These are phyloP conservation scores for Kwoniella dejecticola DNA, from an alignment of 768 basidiomycete species.

Conservation along the genomic window DNA sequence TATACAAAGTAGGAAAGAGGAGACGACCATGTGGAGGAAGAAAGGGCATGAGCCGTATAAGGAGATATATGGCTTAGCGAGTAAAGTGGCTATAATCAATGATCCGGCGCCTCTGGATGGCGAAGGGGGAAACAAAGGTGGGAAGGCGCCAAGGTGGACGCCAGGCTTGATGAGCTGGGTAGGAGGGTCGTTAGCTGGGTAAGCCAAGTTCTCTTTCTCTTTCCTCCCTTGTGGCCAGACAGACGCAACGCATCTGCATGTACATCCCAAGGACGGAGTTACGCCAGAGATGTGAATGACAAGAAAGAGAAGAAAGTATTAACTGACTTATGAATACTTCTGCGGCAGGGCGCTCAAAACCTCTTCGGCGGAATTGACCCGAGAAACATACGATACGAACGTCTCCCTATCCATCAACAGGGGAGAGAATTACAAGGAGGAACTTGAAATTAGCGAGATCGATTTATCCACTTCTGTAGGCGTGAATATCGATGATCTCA, in stretches of 20 bases:
- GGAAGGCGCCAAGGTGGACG: constrained; percentile 83
- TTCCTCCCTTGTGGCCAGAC: too few species aligned
- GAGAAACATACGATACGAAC: constrained; percentile 82
- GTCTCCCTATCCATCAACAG: constrained; percentile 12
- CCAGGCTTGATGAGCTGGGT: constrained; percentile 85
- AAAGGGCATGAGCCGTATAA: constrained; percentile 71
- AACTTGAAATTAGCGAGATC: constrained; percentile 26
- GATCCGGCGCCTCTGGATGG: constrained; percentile 61
- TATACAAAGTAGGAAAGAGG: constrained; percentile 22
- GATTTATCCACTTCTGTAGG: constrained; percentile 35
- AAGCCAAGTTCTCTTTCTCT: constrained; percentile 54
- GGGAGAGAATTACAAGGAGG: constrained; percentile 57
- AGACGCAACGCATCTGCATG: too few species aligned
- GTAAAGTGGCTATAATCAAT: constrained; percentile 79
- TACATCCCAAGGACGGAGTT: too few species aligned
- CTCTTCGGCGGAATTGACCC: constrained; percentile 74
- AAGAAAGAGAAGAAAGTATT: background rate
- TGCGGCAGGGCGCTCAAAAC: constrained; percentile 74
- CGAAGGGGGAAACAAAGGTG: constrained; percentile 60
- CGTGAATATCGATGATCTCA: constrained; percentile 37
- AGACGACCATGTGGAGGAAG: constrained; percentile 29
- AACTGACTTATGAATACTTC: background rate
- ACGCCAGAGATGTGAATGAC: background rate
- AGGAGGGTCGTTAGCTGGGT: constrained; percentile 91
- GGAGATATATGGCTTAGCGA: constrained; percentile 68